phyloP scores from a whole-genome alignment of 2,329 filamentous ascomycete species.

The Ophiognomonia clavigignenti-juglandacearum region DNA sequence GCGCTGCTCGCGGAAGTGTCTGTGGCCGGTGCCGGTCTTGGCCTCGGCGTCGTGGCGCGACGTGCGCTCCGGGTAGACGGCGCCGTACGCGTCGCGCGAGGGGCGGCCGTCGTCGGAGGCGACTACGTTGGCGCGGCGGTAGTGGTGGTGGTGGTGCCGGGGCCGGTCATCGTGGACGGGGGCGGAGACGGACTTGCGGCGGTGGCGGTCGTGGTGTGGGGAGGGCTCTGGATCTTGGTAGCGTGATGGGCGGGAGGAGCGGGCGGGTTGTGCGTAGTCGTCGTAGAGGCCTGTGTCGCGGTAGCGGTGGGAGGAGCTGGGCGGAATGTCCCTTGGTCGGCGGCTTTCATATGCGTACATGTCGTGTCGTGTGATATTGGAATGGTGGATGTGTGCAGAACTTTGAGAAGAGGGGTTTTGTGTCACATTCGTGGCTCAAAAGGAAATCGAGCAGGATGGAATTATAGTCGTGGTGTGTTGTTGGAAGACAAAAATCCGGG shows the following conservation, averaged over 20 bases:
- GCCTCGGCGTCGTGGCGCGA: constrained; percentile 11
- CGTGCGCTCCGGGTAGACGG: not conserved
- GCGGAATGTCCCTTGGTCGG: constrained; percentile 9
- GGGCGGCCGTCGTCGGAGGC: constrained; percentile 8
- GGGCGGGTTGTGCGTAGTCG: constrained; percentile 5
- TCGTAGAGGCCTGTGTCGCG: constrained; percentile 1
- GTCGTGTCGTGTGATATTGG: no score
- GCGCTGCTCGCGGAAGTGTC: constrained; percentile 10
- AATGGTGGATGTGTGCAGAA: no score
- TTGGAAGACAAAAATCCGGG: no score
- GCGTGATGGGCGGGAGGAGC: constrained; percentile 2
- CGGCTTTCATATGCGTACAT: constrained; percentile 15
- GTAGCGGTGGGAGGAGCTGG: constrained; percentile 7
- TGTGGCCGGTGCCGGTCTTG: constrained; percentile 4
- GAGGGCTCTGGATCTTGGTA: constrained; percentile 1
- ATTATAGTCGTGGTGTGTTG: no score
- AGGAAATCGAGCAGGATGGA: no score
- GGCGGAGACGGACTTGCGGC: constrained; percentile 12
- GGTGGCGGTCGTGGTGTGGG: constrained; percentile 8
- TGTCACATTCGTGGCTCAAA: no score
- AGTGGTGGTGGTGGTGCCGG: not conserved
- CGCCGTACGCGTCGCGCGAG: constrained; percentile 1
- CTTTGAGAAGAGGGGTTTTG: no score
- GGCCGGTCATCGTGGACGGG: not conserved
- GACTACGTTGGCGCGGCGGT: constrained; percentile 10